Evolutionary conservation across 805 yeast species (phyloP), one percentile per base, ranked within the genome.

Genomic region (Geotrichum ghanense): DNA sequence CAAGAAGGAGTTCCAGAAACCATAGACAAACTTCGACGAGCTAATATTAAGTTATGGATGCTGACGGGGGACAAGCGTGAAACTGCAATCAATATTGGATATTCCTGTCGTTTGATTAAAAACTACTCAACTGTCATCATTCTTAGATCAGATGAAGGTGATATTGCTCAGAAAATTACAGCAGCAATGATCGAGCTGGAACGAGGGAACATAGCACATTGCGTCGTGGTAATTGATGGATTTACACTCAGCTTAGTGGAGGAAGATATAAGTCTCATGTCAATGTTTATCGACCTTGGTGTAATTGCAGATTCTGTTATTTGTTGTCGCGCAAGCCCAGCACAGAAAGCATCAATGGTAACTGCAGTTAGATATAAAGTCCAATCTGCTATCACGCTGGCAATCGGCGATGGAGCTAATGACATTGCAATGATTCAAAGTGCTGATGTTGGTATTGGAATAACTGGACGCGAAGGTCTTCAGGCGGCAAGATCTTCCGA

Each of bases 341-440:
- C 96, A 0, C 99, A 92, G 63, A 92, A 92, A 66, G 96, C 97
- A 0, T 69, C 75, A 24, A 80, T 92, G 85, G 97, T 92, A 2
- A 64, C 77, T 22, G 73, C 79, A 25, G 87, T 94, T n/a, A 72
- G 97, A 45, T 68, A 72, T n/a, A 66, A 81, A 48, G 74, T 82
- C 55, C 79, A 73, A 43, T 65, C 66, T 1, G 73, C 84, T 37
- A 96, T 92, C 3, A 87, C 97, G 0, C 71, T 92, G 51, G 98
- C 98, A 0, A 84, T 92, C 60, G 99, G 99, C 4, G 99, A 92
- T 66, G 99, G 99, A 52, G 99, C 99, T 1, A 92, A 92, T 61
- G 99, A 92, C 64, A 89, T 92, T 60, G 97, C 99, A 1, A 92
- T 92, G 99, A 92, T 92, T 51, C 97, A 90, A 67, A 83, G 94